Conservation (phyloP, 1,284 basidiomycete genomes). For the Melanopsichium pennsylvanicum region DNA sequence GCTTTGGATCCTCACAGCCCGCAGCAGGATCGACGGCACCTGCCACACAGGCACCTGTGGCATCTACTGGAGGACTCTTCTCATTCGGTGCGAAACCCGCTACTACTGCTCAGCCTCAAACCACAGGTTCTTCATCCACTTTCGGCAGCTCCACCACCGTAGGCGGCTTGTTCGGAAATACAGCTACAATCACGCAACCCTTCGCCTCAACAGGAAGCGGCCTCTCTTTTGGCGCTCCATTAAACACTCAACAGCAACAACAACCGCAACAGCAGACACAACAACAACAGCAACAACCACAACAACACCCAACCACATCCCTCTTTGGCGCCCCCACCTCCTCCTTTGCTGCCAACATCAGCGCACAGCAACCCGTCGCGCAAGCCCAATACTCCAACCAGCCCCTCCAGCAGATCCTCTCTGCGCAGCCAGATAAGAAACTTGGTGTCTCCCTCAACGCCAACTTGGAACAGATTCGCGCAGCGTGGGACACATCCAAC, state of each 20-base stretch:
- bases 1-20: conserved; percentile 23
- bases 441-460: conserved; percentile 48
- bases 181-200: conserved; percentile 11
- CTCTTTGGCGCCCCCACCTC: conserved; percentile 35
- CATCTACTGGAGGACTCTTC: conserved; percentile 21
- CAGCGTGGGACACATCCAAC: conserved; percentile 60
- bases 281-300: neutral
- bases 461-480: conserved; percentile 56
- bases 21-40: conserved; percentile 20
- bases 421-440: conserved; percentile 46
- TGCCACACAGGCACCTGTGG: conserved; percentile 17
- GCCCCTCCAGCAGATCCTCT: neutral
- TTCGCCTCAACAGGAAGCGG: conserved; percentile 12
- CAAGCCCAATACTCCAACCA: conserved; percentile 21
- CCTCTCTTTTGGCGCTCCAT: conserved; percentile 29
- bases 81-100: conserved; percentile 38
- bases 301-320: conserved; percentile 10
- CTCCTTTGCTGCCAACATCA: conserved; percentile 15
- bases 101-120: conserved; percentile 22
- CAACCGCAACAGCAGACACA: conserved; percentile 18
- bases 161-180: conserved; percentile 30
- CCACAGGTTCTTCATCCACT: conserved; percentile 14
- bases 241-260: conserved; percentile 14
- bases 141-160: conserved; percentile 22
- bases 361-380: conserved; percentile 28